Evolutionary conservation across 768 basidiomycete genomes (phyloP), one percentile per base, ranked within the genome.

Genomic region (Daedaleopsis nitida): DNA sequence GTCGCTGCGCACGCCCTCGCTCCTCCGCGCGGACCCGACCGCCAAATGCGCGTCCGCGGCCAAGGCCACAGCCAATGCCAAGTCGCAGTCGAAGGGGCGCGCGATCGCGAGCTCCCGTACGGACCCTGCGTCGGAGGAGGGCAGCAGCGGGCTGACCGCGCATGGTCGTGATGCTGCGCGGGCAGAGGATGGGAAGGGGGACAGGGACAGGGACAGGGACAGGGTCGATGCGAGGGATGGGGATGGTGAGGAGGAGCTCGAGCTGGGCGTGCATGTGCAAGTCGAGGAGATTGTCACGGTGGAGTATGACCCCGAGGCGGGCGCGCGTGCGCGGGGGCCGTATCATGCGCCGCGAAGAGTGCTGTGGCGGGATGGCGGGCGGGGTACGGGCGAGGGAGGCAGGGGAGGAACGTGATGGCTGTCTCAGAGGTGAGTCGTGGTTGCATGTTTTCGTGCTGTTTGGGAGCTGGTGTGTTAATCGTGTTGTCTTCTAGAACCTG

Each of bases 271-370:
- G 52, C 58, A 60, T 32, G 69, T 70, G 48, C 62, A 60, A 58
- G 52, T 70, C 57, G 64, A 68, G 58, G 66, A 62, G 35, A 64
- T 53, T 21, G 62, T 68, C n/a, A 66, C 58, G 44, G 66, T 70
- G 12, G 64, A 62, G 52, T 62, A 63, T 24, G 66, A 65, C 51
- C 45, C 60, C 39, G 50, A 49, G 23, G 57, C 59, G 58, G 55
- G 34, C 59, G 55, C 49, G 58, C 57, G 34, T 59, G 55, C 49
- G n/a, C 55, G 55, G 23, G 68, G 68, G 65, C 49, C 63, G 50
- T 67, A 69, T 35, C 27, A 7, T 7, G 3, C 27, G 39, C 66
- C 64, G 35, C 45, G 62, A 50, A 32, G 27, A 3, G 48, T 62
- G 23, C 19, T 57, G 45, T 67, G 66, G 66, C 39, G 10, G 3